Evolutionary conservation across 805 yeast genomes (phyloP).

Genomic region (Kazachstania psychrophila): DNA sequence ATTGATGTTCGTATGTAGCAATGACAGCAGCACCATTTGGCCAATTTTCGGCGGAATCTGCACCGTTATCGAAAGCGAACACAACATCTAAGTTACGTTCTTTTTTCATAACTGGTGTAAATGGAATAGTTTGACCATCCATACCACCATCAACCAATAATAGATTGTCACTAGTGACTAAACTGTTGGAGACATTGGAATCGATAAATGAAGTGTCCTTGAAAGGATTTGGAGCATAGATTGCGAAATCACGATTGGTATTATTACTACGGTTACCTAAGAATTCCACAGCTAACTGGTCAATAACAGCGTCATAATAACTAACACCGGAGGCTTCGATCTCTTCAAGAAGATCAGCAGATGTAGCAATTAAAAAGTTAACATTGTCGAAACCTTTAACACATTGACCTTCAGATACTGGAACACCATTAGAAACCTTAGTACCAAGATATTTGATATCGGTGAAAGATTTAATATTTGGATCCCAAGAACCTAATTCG

Average conservation of each 20-base stretch:
- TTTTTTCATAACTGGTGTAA: constrained; percentile 50
- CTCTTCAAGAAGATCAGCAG: constrained; percentile 71
- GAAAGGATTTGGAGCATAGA: constrained; percentile 66
- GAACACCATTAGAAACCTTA: constrained; percentile 47
- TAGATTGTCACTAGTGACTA: constrained; percentile 36
- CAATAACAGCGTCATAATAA: constrained; percentile 36
- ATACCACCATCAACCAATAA: constrained; percentile 65
- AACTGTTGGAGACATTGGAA: constrained; percentile 28
- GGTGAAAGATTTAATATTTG: constrained; percentile 53
- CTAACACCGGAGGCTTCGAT: constrained; percentile 41
- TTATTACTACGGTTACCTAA: constrained; percentile 39
- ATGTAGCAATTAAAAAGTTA: constrained; percentile 74
- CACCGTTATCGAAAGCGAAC: constrained; percentile 57
- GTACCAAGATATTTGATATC: constrained; percentile 66
- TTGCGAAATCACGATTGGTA: constrained; percentile 54
- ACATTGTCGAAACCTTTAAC: constrained; percentile 67
- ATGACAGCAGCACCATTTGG: constrained; percentile 59
- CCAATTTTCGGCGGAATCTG: constrained; percentile 53
- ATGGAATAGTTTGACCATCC: constrained; percentile 53
- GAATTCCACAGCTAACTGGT: constrained; percentile 33
- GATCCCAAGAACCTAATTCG: constrained; percentile 85
- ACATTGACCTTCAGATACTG: constrained; percentile 41
- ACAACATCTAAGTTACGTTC: constrained; percentile 51
- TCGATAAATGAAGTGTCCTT: constrained; percentile 30
- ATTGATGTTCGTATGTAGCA: constrained; percentile 50